Conservation (phyloP, 306 rosid species). For the Castanopsis chinensis region DNA sequence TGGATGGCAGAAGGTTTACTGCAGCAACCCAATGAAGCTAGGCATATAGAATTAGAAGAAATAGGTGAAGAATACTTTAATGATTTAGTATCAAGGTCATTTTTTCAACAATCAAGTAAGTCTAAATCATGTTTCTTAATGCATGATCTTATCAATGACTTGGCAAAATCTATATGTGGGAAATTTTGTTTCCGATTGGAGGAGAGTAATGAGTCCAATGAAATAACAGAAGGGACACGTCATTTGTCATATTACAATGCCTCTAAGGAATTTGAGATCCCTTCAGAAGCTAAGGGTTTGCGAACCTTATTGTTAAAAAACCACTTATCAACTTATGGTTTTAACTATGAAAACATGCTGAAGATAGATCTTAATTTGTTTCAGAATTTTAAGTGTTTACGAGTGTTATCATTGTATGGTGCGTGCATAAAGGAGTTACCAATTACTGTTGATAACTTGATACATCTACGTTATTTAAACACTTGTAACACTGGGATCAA, state of each 20-base stretch:
- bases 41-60: conserved; percentile 8
- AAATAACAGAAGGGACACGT: not conserved
- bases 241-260: not conserved
- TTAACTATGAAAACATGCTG: too few species aligned
- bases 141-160: conserved; percentile 41
- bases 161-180: conserved; percentile 18
- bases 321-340: accelerated
- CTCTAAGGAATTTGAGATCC: conserved; percentile 10
- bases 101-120: not conserved
- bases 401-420: not conserved
- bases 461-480: conserved; percentile 27
- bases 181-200: not conserved
- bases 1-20: too few species aligned
- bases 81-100: conserved; percentile 18
- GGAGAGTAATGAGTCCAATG: not conserved
- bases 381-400: not conserved
- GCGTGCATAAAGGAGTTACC: not conserved
- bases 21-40: too few species aligned
- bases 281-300: not conserved
- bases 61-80: conserved; percentile 18
- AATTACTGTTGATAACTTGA: conserved; percentile 1
- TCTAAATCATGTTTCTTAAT: not conserved
- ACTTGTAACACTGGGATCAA: not conserved
- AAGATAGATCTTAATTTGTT: not conserved
- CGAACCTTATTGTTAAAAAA: not conserved